Percentiles rank a stretch among this genome's conserved stretches.
Conservation (phyloP, 2,329 filamentous ascomycete species). For the Zymoseptoria brevis region DNA sequence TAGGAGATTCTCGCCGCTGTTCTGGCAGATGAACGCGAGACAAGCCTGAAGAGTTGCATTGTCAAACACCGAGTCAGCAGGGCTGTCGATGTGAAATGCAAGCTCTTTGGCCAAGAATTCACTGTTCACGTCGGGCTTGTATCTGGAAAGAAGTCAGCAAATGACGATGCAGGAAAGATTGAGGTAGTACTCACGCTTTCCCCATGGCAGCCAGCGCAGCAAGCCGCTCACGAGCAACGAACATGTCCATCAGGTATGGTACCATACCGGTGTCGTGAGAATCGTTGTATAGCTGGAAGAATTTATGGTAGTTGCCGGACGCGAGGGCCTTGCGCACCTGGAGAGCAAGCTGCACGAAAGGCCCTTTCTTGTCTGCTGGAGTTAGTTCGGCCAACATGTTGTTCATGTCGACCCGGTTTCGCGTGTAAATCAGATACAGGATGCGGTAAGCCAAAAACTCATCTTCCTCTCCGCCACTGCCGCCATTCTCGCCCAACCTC, state of each 20-base stretch:
- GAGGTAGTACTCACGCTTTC: slow-evolving; percentile 67
- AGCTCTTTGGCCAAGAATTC: slow-evolving; percentile 93
- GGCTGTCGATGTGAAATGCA: slow-evolving; percentile 85
- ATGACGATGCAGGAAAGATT: background rate
- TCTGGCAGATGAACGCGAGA: slow-evolving; percentile 79
- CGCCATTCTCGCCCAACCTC: slow-evolving; percentile 68
- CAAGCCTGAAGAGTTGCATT: slow-evolving; percentile 40
- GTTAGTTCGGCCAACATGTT: slow-evolving; percentile 99
- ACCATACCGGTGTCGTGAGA: slow-evolving; percentile 69
- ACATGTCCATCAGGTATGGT: slow-evolving; percentile 98
- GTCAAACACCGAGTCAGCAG: slow-evolving; percentile 34
- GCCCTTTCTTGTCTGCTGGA: slow-evolving; percentile 82
- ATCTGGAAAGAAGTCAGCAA: slow-evolving; percentile 55
- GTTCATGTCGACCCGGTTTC: slow-evolving; percentile 96
- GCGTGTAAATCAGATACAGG: slow-evolving; percentile 97
- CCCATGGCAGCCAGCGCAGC: slow-evolving; percentile 85
- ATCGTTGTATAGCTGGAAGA: slow-evolving; percentile 92
- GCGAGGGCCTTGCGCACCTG: slow-evolving; percentile 85
- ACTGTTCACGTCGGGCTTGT: slow-evolving; percentile 82
- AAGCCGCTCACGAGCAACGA: slow-evolving; percentile 86
- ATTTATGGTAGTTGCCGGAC: slow-evolving; percentile 92
- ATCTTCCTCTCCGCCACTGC: slow-evolving; percentile 67
- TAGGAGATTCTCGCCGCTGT: slow-evolving; percentile 67
- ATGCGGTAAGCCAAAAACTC: slow-evolving; percentile 99
- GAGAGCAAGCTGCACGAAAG: slow-evolving; percentile 80